Conservation (phyloP, 2,329 filamentous ascomycete genomes). For the Zymoseptoria tritici region DNA sequence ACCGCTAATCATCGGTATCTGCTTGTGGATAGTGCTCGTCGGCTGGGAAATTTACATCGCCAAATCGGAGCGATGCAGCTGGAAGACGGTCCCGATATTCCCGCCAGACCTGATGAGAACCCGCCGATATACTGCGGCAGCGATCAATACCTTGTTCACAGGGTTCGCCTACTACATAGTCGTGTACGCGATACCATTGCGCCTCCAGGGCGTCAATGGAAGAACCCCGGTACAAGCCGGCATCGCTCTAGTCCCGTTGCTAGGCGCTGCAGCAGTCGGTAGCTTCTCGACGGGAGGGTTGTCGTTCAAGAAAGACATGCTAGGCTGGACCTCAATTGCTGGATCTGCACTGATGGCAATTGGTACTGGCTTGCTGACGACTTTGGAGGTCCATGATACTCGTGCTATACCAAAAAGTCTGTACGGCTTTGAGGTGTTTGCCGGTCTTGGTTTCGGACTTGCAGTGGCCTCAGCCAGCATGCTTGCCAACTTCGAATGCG, state of each 20-base stretch:
- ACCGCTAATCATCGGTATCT: background rate
- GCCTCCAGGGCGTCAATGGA: slow-evolving; percentile 17
- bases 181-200: slow-evolving; percentile 16
- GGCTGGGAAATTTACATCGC: background rate
- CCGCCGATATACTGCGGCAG: background rate
- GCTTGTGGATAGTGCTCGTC: background rate
- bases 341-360: slow-evolving; percentile 8
- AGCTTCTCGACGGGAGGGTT: slow-evolving; percentile 6
- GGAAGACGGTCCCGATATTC: background rate
- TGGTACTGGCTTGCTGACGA: slow-evolving; percentile 12
- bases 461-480: slow-evolving; percentile 6
- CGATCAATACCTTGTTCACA: slow-evolving; percentile 5
- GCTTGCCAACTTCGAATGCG: background rate
- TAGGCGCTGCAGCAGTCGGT: slow-evolving; percentile 12
- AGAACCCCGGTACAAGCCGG: slow-evolving; percentile 13
- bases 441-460: slow-evolving; percentile 14
- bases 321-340: slow-evolving; percentile 3
- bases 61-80: background rate
- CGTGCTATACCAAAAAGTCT: background rate
- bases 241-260: slow-evolving; percentile 12
- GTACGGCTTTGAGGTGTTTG: slow-evolving; percentile 14
- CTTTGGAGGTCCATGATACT: background rate
- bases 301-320: slow-evolving; percentile 4
- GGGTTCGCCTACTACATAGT: slow-evolving; percentile 18
- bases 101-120: background rate